Evolutionary conservation across 225 moss, liverwort and hornwort genomes (phyloP), one percentile per base, ranked within the genome.

Genomic region (Marchantia polymorpha): DNA sequence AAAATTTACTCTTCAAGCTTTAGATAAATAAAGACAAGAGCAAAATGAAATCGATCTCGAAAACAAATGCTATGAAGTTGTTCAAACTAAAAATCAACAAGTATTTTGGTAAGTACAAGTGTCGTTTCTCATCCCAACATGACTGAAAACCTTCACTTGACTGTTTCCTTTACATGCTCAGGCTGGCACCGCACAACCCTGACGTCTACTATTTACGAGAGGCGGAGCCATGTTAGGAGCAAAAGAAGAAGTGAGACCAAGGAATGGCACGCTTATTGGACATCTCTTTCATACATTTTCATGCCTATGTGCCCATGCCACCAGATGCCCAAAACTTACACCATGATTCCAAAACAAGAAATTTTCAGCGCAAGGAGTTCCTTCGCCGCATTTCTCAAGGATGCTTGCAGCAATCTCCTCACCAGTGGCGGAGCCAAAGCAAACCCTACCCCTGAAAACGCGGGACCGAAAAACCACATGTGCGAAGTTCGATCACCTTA

Each of bases 41-140:
- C n/a, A n/a, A n/a, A n/a, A n/a, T n/a, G n/a, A n/a, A n/a, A n/a
- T n/a, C n/a, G n/a, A n/a, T n/a, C n/a, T n/a, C n/a, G n/a, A n/a
- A n/a, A n/a, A n/a, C n/a, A n/a, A n/a, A n/a, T n/a, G n/a, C n/a
- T n/a, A n/a, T n/a, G n/a, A n/a, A n/a, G n/a, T n/a, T n/a, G n/a
- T n/a, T n/a, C n/a, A n/a, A n/a, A n/a, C n/a, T n/a, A n/a, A n/a
- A n/a, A n/a, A n/a, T n/a, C n/a, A n/a, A n/a, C n/a, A n/a, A n/a
- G n/a, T n/a, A n/a, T n/a, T n/a, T n/a, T n/a, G n/a, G n/a, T n/a
- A n/a, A n/a, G n/a, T n/a, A n/a, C n/a, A n/a, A n/a, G n/a, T n/a
- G 91, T 99, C 91, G 95, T 99, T 99, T 93, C 91, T 99, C 99
- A 99, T 99, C 93, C 89, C 99, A 94, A 88, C 93, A 81, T 81